Base-by-base conservation (phyloP, 108 stramenopile species). In the Craspedostauros australis region DNA sequence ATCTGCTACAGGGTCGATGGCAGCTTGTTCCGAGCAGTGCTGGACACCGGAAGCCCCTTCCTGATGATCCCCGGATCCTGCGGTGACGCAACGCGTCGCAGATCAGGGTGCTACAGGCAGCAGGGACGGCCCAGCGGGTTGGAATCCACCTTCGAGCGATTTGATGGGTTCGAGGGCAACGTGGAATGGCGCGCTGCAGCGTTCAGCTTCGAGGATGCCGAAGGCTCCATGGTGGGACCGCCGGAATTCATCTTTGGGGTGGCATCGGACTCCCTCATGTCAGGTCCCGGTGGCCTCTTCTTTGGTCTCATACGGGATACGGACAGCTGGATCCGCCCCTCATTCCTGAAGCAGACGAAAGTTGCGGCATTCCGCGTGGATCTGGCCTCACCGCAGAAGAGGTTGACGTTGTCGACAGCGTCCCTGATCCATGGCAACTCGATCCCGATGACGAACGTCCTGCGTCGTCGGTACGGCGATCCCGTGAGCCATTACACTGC, bases 221-320 rank as follows among this genome's bases (percentile, higher is more conserved):
- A 43, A 9, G 61, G 50, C 22, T 18, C 25, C 2, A 50, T 51
- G 26, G 33, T 51, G 51, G 50, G 22, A 15, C 3, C 28, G 23
- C 46, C 57, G 31, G 39, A 51, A 39, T 26, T 66, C 53, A 68
- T 73, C 6, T 79, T 84, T 64, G 82, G 82, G 5, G 82, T 84
- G 1, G 59, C 66, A 1, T 45, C 47, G 14, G 72, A 69, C 22
- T 45, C 34, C n/a, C 46, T 84, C 14, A 49, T 84, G 49, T 63
- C 55, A 46, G 75, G 82, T 2, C 72, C 78, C 0, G 82, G 82
- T 27, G 82, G 82, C 12, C 69, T 84, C 12, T 84, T 84, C 28
- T 66, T 84, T 33, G 82, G 82, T 0, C 54, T 84, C 27, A 71
- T 84, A 25, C 64, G 61, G 22, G 49, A 84, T 37, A 84, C 77